phyloP scores from a whole-genome alignment of 805 yeast genomes.

The Ogataea minuta region DNA sequence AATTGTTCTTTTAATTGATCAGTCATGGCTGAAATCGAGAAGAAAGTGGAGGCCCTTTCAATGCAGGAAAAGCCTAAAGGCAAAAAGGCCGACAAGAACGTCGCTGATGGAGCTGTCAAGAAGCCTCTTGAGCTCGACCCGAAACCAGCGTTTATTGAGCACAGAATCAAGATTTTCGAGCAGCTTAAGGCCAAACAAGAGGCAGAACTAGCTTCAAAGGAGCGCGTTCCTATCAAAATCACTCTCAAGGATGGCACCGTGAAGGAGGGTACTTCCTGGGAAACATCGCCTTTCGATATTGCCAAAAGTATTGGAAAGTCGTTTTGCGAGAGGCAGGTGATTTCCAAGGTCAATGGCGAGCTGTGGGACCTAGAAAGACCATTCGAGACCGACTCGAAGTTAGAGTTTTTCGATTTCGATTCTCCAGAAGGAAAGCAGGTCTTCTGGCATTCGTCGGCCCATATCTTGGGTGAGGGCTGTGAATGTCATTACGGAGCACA shows the following conservation, averaged over 20 bases:
- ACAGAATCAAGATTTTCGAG: constrained; percentile 77
- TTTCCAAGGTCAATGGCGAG: constrained; percentile 84
- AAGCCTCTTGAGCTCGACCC: constrained; percentile 59
- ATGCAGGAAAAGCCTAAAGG: constrained; percentile 22
- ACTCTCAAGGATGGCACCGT: constrained; percentile 84
- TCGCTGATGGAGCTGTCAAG: constrained; percentile 36
- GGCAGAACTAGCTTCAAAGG: constrained; percentile 62
- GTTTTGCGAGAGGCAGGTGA: constrained; percentile 83
- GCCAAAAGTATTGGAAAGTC: constrained; percentile 85
- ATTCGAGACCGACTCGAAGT: constrained; percentile 62
- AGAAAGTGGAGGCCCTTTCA: constrained; percentile 41
- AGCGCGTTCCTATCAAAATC: constrained; percentile 60
- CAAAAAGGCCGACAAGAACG: constrained; percentile 34
- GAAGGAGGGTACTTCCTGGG: constrained; percentile 80
- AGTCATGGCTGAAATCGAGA: constrained; percentile 40
- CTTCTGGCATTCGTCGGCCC: constrained; percentile 99
- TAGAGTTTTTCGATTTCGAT: constrained; percentile 88
- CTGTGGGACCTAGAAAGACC: constrained; percentile 97
- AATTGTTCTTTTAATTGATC: constrained; percentile 2
- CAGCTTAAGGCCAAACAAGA: constrained; percentile 76
- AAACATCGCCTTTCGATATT: constrained; percentile 84
- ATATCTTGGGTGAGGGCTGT: constrained; percentile 96
- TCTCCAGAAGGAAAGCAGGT: constrained; percentile 93
- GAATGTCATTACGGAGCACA: constrained; percentile 96
- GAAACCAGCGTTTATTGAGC: constrained; percentile 79